These are phyloP conservation scores for Waltergamsia citrina DNA, from an alignment of 2,329 filamentous ascomycete species.

Conservation along the genomic window DNA sequence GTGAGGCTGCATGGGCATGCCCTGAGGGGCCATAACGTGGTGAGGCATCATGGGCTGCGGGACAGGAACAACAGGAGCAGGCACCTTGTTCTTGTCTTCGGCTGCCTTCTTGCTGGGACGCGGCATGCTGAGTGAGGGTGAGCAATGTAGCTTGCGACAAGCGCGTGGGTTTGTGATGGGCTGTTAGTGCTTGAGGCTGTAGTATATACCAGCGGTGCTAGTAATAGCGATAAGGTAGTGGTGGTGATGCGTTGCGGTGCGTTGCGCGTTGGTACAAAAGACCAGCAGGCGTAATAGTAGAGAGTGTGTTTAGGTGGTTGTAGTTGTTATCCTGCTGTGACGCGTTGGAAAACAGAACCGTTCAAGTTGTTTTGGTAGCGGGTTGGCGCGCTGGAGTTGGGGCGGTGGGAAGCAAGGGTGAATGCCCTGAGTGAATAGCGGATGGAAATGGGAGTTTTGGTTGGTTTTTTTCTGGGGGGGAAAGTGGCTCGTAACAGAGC, in stretches of 20 bases:
- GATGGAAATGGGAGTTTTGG: no score
- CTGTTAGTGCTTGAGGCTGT: no score
- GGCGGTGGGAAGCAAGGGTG: not conserved
- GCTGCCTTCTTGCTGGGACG: slow-evolving; percentile 27
- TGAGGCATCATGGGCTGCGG: slow-evolving; percentile 25
- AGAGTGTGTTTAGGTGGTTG: not conserved
- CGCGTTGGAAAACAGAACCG: not conserved
- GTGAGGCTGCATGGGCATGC: slow-evolving; percentile 7
- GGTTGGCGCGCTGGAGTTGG: not conserved
- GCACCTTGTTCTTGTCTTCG: slow-evolving; percentile 24
- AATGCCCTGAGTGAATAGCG: not conserved
- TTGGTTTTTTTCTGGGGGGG: no score
- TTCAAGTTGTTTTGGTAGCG: not conserved
- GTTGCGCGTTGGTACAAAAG: no score
- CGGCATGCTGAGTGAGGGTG: slow-evolving; percentile 4
- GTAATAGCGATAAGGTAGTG: not conserved
- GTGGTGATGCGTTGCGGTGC: not conserved
- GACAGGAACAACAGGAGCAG: slow-evolving; percentile 20
- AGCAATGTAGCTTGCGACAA: no score
- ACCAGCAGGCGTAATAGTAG: no score
- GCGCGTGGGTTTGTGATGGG: no score
- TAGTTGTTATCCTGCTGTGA: not conserved
- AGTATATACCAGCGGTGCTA: no score
- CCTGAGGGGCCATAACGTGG: slow-evolving; percentile 20
- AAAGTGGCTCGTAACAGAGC: not conserved